Conservation (phyloP, 768 basidiomycete genomes). For the Boletus huronensis region DNA sequence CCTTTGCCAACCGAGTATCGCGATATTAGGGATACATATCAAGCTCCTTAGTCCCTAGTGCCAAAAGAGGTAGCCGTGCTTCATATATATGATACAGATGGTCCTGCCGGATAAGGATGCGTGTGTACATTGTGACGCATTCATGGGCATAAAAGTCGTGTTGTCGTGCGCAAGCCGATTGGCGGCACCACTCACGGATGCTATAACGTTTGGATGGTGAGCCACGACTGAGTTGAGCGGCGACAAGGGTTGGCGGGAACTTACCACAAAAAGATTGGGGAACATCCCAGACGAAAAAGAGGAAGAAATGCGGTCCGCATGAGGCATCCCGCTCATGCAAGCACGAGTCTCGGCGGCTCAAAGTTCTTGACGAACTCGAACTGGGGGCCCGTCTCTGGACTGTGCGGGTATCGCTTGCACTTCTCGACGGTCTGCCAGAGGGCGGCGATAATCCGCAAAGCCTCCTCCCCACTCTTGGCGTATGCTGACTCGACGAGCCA, state of each 20-base stretch:
- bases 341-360: slow-evolving; percentile 24
- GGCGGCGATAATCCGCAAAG: slow-evolving; percentile 57
- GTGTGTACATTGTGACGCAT: slow-evolving; percentile 28
- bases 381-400: slow-evolving; percentile 77
- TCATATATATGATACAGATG: slow-evolving; percentile 6
- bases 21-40: slow-evolving; percentile 24
- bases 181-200: background rate
- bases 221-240: background rate
- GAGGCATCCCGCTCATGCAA: slow-evolving; percentile 9
- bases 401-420: slow-evolving; percentile 68
- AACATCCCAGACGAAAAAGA: background rate
- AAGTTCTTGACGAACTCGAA: slow-evolving; percentile 72
- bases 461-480: slow-evolving; percentile 61
- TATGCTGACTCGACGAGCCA: slow-evolving; percentile 70
- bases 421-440: slow-evolving; percentile 79
- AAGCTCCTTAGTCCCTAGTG: slow-evolving; percentile 4
- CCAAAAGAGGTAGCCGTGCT: background rate
- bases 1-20: slow-evolving; percentile 5
- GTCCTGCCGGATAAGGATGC: slow-evolving; percentile 22
- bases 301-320: background rate
- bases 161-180: background rate
- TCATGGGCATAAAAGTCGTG: slow-evolving; percentile 6
- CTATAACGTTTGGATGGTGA: background rate
- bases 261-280: slow-evolving; percentile 1
- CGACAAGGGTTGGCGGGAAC: background rate